Evolutionary conservation across 768 basidiomycete species (phyloP).

Genomic region (Rubroboletus satanas): DNA sequence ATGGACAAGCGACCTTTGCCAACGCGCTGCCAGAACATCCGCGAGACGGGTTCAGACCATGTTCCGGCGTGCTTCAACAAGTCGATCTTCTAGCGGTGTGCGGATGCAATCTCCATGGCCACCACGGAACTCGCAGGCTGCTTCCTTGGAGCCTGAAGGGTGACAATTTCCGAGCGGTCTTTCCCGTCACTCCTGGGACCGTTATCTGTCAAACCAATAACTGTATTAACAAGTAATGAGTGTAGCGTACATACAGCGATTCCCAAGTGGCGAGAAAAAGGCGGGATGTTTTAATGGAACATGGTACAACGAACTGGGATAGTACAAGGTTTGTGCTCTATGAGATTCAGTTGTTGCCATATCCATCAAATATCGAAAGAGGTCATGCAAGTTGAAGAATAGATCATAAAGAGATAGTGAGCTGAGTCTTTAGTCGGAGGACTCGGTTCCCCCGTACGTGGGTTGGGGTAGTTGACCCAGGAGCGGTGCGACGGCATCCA

Average conservation of each 20-base stretch:
- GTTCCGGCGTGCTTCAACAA: too few species aligned
- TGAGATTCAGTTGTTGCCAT: too few species aligned
- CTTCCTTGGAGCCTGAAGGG: not conserved
- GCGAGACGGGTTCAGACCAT: too few species aligned
- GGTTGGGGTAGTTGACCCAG: constrained; percentile 3
- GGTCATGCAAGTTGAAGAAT: not conserved
- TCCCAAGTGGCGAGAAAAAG: too few species aligned
- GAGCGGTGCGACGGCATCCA: constrained; percentile 4
- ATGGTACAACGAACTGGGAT: not conserved
- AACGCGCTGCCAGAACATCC: not conserved
- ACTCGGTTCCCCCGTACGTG: constrained; percentile 13
- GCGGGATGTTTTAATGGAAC: too few species aligned
- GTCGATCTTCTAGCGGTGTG: not conserved
- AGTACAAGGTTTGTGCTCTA: not conserved
- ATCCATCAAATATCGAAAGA: not conserved
- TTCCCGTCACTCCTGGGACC: too few species aligned
- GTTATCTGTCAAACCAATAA: too few species aligned
- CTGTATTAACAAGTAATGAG: too few species aligned
- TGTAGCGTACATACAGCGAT: too few species aligned
- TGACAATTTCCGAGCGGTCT: not conserved
- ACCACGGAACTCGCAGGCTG: not conserved
- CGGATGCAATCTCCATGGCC: not conserved
- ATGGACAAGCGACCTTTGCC: not conserved
- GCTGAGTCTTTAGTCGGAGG: not conserved
- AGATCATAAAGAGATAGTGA: not conserved